Base-by-base conservation (phyloP, 208 protist genomes). In the Sergeia podlipaevii region DNA sequence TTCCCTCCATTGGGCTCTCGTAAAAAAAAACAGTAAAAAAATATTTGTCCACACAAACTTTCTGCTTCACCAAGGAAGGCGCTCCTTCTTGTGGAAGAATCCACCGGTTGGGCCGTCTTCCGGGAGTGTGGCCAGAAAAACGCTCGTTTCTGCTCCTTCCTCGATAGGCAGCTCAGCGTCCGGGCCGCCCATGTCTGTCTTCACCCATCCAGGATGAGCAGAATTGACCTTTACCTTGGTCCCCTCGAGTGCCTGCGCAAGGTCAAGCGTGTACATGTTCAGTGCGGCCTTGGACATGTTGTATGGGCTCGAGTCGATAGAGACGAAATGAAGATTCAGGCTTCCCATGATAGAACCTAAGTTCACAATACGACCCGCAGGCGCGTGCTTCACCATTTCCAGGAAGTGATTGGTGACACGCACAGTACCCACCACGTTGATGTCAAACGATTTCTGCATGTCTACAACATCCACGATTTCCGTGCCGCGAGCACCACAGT, bases 191-290 rank as follows among this genome's bases (percentile, higher is more conserved):
- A 92, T 87, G 17, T 86, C 77, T 8, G 84, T 92, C 51, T 76
- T 70, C 26, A 88, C 80, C 65, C 77, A 89, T 0, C 84, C 80
- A 0, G 84, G 80, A 53, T 92, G 74, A 4, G 60, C 84, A 11
- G 61, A 65, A 62, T 88, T 88, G 41, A 76, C 73, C 64, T 84
- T 88, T 17, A 87, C 62, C 0, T 63, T 68, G 2, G 70, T 80
- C 23, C 70, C 61, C 45, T 76, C 51, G n/a, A 88, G 64, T 27
- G 76, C 65, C 27, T 63, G 42, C 15, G 77, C 79, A 26, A 88
- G 65, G 50, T 77, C 79, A 48, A 74, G 70, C n/a, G 84, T 88
- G 71, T 91, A 86, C 77, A 88, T 85, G 64, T 91, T 91, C 29
- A 91, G 57, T 20, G 80, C 79, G n/a, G 84, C 65, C 66, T 88